Conservation (phyloP, 2,329 filamentous ascomycete genomes). For the Arthrobotrys sinensis region DNA sequence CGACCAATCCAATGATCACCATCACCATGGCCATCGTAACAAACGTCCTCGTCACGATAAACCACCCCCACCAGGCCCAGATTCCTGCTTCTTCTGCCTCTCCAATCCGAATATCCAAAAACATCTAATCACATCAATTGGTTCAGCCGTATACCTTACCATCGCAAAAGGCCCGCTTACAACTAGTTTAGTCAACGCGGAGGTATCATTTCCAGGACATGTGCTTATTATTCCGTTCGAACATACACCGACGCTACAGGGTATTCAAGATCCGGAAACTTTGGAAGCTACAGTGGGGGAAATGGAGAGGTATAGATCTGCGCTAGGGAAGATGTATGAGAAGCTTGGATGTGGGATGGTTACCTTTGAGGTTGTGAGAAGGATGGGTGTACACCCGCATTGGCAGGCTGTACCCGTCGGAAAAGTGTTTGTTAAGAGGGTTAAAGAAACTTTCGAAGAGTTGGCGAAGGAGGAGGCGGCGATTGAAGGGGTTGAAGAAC, state of each 20-base stretch:
- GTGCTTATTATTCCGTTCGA: slow-evolving; percentile 91
- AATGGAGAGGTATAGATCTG: slow-evolving; percentile 84
- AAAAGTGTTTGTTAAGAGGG: slow-evolving; percentile 72
- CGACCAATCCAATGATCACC: slow-evolving; percentile 68
- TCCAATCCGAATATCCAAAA: slow-evolving; percentile 86
- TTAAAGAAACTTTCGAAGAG: slow-evolving; percentile 90
- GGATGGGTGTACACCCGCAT: slow-evolving; percentile 85
- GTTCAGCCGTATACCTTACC: slow-evolving; percentile 87
- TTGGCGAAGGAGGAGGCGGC: slow-evolving; percentile 80
- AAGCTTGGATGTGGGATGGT: slow-evolving; percentile 77
- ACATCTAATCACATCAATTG: slow-evolving; percentile 92
- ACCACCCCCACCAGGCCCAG: slow-evolving; percentile 78
- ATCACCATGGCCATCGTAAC: slow-evolving; percentile 69
- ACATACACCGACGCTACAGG: slow-evolving; percentile 81
- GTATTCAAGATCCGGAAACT: slow-evolving; percentile 73
- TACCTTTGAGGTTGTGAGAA: slow-evolving; percentile 91
- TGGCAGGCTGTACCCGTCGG: slow-evolving; percentile 87
- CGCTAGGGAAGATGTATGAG: slow-evolving; percentile 85
- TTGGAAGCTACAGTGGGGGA: slow-evolving; percentile 76
- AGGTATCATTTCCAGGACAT: slow-evolving; percentile 82
- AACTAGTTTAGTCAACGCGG: slow-evolving; percentile 77
- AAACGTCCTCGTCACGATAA: slow-evolving; percentile 69
- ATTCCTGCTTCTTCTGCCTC: slow-evolving; percentile 94
- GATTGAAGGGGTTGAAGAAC: slow-evolving; percentile 61
- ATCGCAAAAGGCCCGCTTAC: slow-evolving; percentile 92